Evolutionary conservation across 306 rosid genomes (phyloP).

Genomic region (Dicorynia guianensis): DNA sequence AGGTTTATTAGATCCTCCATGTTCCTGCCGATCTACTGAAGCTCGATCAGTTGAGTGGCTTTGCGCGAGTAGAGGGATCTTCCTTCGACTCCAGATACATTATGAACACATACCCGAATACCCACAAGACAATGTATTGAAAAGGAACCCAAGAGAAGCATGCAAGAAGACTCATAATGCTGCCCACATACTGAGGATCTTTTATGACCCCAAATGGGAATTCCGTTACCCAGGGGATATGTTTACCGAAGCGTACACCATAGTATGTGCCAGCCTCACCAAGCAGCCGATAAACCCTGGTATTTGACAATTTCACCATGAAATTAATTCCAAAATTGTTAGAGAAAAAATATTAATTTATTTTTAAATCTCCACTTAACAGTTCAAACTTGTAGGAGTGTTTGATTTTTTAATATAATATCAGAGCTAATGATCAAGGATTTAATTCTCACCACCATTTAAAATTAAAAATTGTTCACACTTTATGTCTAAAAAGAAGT

Average conservation of each 20-base stretch:
- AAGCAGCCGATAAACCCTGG: slow-evolving; percentile 91
- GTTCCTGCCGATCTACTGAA: slow-evolving; percentile 33
- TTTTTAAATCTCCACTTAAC: no score
- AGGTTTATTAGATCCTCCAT: slow-evolving; percentile 16
- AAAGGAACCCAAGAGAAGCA: slow-evolving; percentile 78
- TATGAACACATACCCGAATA: slow-evolving; percentile 73
- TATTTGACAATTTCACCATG: slow-evolving; percentile 24
- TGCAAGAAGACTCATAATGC: slow-evolving; percentile 81
- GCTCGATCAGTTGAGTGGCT: slow-evolving; percentile 50
- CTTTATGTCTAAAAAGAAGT: no score
- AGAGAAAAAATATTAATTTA: no score
- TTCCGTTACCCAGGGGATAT: slow-evolving; percentile 80
- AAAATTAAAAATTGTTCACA: no score
- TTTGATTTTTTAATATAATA: no score
- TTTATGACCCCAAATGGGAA: slow-evolving; percentile 83
- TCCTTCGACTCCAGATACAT: slow-evolving; percentile 69
- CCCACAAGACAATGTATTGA: slow-evolving; percentile 76
- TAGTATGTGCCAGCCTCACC: slow-evolving; percentile 90
- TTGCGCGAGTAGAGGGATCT: slow-evolving; percentile 77
- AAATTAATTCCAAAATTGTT: slow-evolving; percentile 4
- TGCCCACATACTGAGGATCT: slow-evolving; percentile 91
- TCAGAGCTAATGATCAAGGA: no score
- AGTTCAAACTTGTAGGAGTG: no score
- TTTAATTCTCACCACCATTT: no score
- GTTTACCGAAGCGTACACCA: slow-evolving; percentile 87